Evolutionary conservation across 495 filamentous ascomycete genomes (phyloP).

Genomic region (Xylaria palmicola): DNA sequence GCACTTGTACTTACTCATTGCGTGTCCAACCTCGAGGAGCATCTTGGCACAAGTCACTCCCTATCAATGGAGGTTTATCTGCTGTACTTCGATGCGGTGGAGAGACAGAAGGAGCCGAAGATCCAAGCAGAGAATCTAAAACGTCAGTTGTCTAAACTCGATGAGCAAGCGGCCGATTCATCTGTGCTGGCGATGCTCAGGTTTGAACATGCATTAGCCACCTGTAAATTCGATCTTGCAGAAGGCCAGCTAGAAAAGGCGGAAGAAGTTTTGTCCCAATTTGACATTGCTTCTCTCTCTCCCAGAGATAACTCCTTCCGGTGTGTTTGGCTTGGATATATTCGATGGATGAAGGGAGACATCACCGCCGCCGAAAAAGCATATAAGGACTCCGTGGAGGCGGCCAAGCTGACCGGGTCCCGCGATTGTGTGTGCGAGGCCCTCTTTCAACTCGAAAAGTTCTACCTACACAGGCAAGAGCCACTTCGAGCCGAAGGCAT

Average conservation of each 20-base stretch:
- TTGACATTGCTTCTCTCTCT: constrained; percentile 19
- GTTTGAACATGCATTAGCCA: constrained; percentile 29
- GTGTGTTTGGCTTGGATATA: constrained; percentile 31
- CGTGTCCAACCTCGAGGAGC: constrained; percentile 24
- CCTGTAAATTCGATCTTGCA: constrained; percentile 26
- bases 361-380: constrained; percentile 18
- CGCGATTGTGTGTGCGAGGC: constrained; percentile 31
- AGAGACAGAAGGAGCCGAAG: constrained; percentile 25
- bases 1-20: constrained; percentile 23
- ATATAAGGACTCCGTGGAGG: constrained; percentile 26
- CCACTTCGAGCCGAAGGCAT: constrained; percentile 25
- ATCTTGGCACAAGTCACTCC: constrained; percentile 25
- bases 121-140: constrained; percentile 23
- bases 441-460: constrained; percentile 31
- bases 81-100: constrained; percentile 29
- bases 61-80: constrained; percentile 28
- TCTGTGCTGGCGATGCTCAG: constrained; percentile 25
- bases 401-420: constrained; percentile 28
- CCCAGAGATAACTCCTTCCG: constrained; percentile 30
- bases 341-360: constrained; percentile 28
- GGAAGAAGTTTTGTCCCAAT: constrained; percentile 23
- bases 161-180: constrained; percentile 9
- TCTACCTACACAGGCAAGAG: constrained; percentile 26
- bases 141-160: constrained; percentile 17
- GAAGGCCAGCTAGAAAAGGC: constrained; percentile 22